A percentile compares a stretch with the other conserved stretches of the same genome.
phyloP scores from a whole-genome alignment of 2,329 filamentous ascomycete species.

The Colletotrichum incanum region DNA sequence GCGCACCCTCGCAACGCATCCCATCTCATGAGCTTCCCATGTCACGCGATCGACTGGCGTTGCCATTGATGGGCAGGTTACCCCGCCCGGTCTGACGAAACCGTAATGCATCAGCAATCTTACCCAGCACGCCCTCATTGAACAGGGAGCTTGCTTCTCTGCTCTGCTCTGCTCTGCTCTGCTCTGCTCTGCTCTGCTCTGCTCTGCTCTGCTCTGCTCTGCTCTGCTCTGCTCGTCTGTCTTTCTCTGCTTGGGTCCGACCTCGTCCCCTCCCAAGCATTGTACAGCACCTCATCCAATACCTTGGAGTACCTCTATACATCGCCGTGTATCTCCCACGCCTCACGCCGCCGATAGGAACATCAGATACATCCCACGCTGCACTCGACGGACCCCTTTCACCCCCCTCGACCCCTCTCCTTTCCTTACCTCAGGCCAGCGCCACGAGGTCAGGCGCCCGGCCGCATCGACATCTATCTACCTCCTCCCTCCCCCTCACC shows the following conservation, averaged over 20 bases:
- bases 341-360: not conserved
- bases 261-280: not conserved
- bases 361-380: conserved; percentile 10
- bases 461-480: conserved; percentile 36
- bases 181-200: not conserved
- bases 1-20: not conserved
- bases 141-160: conserved; percentile 16
- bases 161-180: not conserved
- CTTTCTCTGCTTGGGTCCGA: not conserved
- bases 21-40: conserved; percentile 29
- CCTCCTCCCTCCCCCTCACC: conserved; percentile 19
- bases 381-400: conserved; percentile 11
- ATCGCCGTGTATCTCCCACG: conserved; percentile 10
- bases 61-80: conserved; percentile 42
- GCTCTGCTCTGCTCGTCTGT: not conserved
- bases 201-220: not conserved
- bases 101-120: conserved; percentile 41
- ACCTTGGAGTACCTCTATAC: conserved; percentile 7
- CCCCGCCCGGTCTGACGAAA: conserved; percentile 44
- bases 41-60: conserved; percentile 42
- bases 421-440: conserved; percentile 26
- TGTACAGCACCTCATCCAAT: not conserved
- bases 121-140: not conserved
- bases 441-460: conserved; percentile 31
- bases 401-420: conserved; percentile 22